Evolutionary conservation across 2,329 filamentous ascomycete species (phyloP).

Genomic region (Apiospora kogelbergensis): DNA sequence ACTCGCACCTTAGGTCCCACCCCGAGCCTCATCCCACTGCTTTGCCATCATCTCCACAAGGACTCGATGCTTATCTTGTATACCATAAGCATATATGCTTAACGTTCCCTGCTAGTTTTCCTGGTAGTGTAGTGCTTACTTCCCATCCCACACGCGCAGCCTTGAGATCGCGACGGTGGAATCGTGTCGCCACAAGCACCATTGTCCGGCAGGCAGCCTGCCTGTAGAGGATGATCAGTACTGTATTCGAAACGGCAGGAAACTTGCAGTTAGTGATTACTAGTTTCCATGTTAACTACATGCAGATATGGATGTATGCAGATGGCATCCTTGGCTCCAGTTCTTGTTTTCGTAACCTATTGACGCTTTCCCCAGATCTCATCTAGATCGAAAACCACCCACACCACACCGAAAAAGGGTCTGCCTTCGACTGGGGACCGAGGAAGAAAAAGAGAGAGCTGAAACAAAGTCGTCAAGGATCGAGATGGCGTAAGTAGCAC

Average conservation of each 20-base stretch:
- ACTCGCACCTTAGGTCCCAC: background rate
- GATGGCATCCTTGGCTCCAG: background rate
- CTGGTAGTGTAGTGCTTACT: background rate
- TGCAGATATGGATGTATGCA: background rate
- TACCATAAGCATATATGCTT: background rate
- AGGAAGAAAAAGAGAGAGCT: background rate
- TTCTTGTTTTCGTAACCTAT: background rate
- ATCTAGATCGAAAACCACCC: background rate
- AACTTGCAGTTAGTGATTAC: background rate
- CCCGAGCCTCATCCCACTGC: background rate
- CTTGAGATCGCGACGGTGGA: background rate
- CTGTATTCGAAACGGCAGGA: background rate
- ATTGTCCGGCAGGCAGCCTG: background rate
- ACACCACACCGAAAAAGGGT: background rate
- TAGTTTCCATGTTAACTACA: too few relatives aligned
- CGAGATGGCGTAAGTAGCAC: background rate
- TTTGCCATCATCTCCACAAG: background rate
- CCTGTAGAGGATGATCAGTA: background rate
- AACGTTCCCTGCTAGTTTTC: too few relatives aligned
- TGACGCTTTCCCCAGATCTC: background rate
- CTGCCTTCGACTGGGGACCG: background rate
- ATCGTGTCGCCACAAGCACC: background rate
- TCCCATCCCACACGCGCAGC: background rate
- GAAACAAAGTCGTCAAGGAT: background rate
- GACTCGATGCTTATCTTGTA: background rate